Percentiles rank a stretch among this genome's conserved stretches.
Conservation (phyloP, 2,329 filamentous ascomycete genomes). For the Ramularia collo-cygni region DNA sequence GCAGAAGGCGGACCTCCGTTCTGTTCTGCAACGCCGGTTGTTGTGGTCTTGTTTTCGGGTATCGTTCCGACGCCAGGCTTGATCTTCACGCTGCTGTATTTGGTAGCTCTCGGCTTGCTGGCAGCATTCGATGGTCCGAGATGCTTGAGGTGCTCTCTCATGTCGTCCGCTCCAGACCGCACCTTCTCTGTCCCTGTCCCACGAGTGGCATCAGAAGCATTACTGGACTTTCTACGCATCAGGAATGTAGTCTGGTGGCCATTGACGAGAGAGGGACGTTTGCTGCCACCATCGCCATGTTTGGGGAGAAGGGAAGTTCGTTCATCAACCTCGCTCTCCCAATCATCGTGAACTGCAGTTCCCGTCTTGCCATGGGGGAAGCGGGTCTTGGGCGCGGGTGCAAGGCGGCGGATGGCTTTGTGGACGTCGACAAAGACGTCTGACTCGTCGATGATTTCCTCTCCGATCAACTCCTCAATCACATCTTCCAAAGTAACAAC, state of each 20-base stretch:
- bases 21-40: no score
- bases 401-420: conserved; percentile 87
- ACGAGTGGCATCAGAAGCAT: conserved; percentile 24
- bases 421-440: conserved; percentile 98
- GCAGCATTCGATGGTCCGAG: conserved; percentile 59
- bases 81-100: conserved; percentile 58
- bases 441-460: conserved; percentile 99
- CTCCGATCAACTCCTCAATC: conserved; percentile 96
- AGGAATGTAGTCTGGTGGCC: conserved; percentile 35
- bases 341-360: conserved; percentile 11
- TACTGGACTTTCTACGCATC: conserved; percentile 41
- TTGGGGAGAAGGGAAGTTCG: conserved; percentile 24
- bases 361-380: conserved; percentile 24
- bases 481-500: conserved; percentile 97
- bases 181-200: conserved; percentile 34
- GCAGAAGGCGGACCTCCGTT: no score
- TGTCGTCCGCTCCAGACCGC: conserved; percentile 47
- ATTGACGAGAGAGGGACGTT: conserved; percentile 28
- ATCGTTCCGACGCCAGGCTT: conserved; percentile 49
- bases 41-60: conserved; percentile 31
- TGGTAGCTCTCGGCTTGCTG: conserved; percentile 52
- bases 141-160: conserved; percentile 55
- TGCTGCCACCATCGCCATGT: conserved; percentile 15
- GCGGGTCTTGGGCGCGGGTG: conserved; percentile 68
- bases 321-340: conserved; percentile 21